Base-by-base conservation (phyloP, 2,329 filamentous ascomycete species). In the Colletotrichum theobromicola region DNA sequence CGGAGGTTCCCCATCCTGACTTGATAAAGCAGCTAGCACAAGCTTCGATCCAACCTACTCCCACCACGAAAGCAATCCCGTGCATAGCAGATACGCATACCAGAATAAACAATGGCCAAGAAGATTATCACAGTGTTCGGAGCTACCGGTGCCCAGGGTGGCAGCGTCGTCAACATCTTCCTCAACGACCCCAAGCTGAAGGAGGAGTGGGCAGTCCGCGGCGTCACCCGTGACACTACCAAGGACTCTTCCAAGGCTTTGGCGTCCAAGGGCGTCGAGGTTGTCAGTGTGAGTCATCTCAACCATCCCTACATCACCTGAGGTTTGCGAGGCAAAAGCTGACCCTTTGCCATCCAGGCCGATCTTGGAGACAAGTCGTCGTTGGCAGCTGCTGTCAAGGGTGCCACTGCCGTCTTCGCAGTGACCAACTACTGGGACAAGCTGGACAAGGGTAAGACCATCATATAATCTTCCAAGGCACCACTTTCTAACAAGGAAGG, bases 131-230 rank as follows among this genome's bases (percentile, higher is more conserved):
- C 87, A 58, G 85, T 93, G 15, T 88, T 92, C 77, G 90, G 90
- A 32, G 88, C 90, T 57, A 92, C 90, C 21, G 90, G 91, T 72
- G 87, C 88, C 73, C 91, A 93, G 82, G 91, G 91, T 63, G 88
- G 89, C 75, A 89, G 88, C 10, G 85, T 92, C 60, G 87, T 90
- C 65, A 28, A 82, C 84, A 78, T 81, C 4, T 84, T 84, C 75
- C 77, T 84, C 53, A 78, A 77, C 46, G 82, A 84, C 61, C 70
- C 87, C 0, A 82, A 85, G 62, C 82, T 89, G 2, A 84, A 83
- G n/a, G 82, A 85, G 58, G 80, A 85, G 53, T 92, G 87, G 84
- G 79, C 83, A 7, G 83, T 93, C 50, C 88, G 90, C 34, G 91
- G 85, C 61, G 84, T 93, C 24, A 91, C 90, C 3, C 88, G 91